Base-by-base conservation (phyloP, 768 basidiomycete species). In the Leccinum obscurum region DNA sequence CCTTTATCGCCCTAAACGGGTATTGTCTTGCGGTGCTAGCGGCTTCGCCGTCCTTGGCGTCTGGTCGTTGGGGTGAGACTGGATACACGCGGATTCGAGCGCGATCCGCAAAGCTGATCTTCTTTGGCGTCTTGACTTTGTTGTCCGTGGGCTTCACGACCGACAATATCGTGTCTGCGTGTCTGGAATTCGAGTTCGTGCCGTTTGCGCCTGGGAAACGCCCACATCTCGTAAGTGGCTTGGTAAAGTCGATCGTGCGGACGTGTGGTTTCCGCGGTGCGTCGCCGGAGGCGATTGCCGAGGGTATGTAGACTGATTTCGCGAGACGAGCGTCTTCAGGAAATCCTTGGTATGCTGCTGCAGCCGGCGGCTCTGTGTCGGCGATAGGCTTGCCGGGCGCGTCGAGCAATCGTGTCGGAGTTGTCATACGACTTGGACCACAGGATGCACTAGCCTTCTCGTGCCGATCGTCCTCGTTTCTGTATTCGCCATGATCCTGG, bases 161-260 rank as follows among this genome's bases (percentile, higher is more conserved):
- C 14, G 68, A 62, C 10, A 62, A 28, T 9, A 28, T 24, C 51
- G 15, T 56, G 22, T n/a, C 17, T 1, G 51, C 24, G 7, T 58
- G 54, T 35, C 28, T 14, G n/a, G 55, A 30, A 35, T 57, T 63
- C 37, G 35, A 30, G 39, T 57, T 63, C 41, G 58, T 32, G 28
- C 1, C 9, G 2, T 54, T 24, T 1, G 55, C 3, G 9, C 20
- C 55, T 28, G 57, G 62, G 37, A 68, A 60, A n/a, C 63, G 64
- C 26, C 41, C 44, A 17, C 63, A 66, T 53, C 60, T 58, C 34
- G 26, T 56, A 3, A 57, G 55, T 10, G 61, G 51, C 30, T 64
- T 63, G 22, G 72, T 72, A 55, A 75, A 73, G 59, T 73, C 73
- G 58, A 75, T 73, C 41, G 62, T 59, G 24, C 64, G 67, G 15